Percentiles rank a stretch among this genome's conserved stretches.
Conservation (phyloP, 2,329 filamentous ascomycete species). For the Trichoderma arundinaceum region DNA sequence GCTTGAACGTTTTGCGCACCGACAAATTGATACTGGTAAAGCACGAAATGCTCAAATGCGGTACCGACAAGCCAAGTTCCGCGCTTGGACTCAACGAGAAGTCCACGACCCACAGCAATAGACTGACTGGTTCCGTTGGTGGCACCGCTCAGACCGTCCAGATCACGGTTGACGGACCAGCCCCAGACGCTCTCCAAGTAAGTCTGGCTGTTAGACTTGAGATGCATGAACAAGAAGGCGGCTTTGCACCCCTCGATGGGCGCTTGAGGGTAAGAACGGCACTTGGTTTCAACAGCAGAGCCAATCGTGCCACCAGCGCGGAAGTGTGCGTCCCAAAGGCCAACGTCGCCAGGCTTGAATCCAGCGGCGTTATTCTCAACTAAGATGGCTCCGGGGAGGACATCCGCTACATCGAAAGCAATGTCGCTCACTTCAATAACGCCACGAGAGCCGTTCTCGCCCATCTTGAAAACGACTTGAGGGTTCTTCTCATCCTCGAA, state of each 20-base stretch:
- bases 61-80: constrained; percentile 60
- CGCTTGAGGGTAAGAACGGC: constrained; percentile 38
- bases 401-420: constrained; percentile 68
- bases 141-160: constrained; percentile 47
- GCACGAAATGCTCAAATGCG: constrained; percentile 55
- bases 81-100: constrained; percentile 52
- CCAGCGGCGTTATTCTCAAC: constrained; percentile 65
- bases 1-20: constrained; percentile 52
- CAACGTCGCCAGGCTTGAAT: constrained; percentile 51
- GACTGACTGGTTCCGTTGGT: constrained; percentile 37
- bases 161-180: constrained; percentile 53
- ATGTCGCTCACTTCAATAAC: constrained; percentile 74
- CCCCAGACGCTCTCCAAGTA: constrained; percentile 62
- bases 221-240: constrained; percentile 55
- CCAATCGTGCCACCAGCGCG: constrained; percentile 50
- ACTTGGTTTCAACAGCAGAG: constrained; percentile 31
- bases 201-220: constrained; percentile 51
- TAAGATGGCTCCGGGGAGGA: constrained; percentile 70
- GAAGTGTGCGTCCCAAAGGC: constrained; percentile 52
- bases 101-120: constrained; percentile 51
- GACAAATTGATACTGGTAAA: constrained; percentile 61
- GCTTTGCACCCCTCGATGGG: constrained; percentile 48
- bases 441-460: constrained; percentile 63
- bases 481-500: constrained; percentile 33
- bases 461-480: constrained; percentile 62